Evolutionary conservation across 139 green algal species (phyloP), one percentile per base, ranked within the genome.

Genomic region (Diplosphaera chodatii): DNA sequence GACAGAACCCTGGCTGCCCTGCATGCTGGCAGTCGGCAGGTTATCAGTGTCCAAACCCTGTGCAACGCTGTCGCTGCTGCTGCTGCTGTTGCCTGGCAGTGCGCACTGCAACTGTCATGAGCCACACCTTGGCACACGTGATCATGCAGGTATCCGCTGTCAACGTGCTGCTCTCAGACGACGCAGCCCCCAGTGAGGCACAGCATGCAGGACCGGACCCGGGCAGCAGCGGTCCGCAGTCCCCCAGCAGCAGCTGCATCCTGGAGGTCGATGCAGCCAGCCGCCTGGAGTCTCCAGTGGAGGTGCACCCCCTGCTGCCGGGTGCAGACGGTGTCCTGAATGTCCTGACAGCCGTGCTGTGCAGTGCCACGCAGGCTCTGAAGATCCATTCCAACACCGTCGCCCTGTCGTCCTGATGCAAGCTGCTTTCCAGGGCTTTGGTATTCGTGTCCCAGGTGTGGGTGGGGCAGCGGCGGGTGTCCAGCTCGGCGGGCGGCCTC

Each of bases 211-310:
- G 2, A 30, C 63, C 30, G 31, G 71, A 4, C 10, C 5, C 31
- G n/a, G 23, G 3, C 5, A 4, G 32, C 55, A 29, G n/a, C 18
- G 34, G 34, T 27, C 29, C 20, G 66, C 34, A 10, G 33, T 10
- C 10, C 3, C 31, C 73, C 55, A 40, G 34, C 68, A 64, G 71
- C 56, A 40, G 62, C 21, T 72, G 63, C 34, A 66, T 81, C 25
- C 40, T 81, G 67, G 76, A 81, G 67, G 67, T 72, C 10, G 63
- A 71, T 0, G 76, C 74, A 0, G 30, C 66, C 63, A 81, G 74
- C 55, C 32, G 71, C 0, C 40, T 63, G 1, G 67, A 63, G 23
- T 70, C 67, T 32, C 70, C 63, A 3, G 40, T 81, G 32, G 70
- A 80, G 66, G 75, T 75, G 31, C 30, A 4, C 25, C n/a, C 16